A percentile compares a stretch with the other conserved stretches of the same genome.
These are phyloP conservation scores for Solanum clarkiae DNA, from an alignment of 257 asterid genomes.

Conservation along the genomic window DNA sequence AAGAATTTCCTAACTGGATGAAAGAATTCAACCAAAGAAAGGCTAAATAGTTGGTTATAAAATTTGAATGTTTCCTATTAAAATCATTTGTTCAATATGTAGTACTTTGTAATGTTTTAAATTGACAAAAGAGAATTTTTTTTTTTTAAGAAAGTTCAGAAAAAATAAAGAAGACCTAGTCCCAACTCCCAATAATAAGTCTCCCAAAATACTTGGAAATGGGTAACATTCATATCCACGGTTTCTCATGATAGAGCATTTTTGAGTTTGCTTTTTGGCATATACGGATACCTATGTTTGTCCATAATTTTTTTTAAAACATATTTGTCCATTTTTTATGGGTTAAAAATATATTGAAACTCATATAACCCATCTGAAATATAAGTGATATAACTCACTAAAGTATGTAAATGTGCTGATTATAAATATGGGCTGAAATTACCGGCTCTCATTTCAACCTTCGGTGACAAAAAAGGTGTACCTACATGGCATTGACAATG, in stretches of 20 bases:
- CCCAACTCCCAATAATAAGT: neutral
- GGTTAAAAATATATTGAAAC: neutral
- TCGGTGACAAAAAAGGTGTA: neutral
- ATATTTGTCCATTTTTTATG: neutral
- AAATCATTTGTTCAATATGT: neutral
- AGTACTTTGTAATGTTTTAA: neutral
- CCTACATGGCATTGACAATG: neutral
- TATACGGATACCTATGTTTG: neutral
- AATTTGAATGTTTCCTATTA: neutral
- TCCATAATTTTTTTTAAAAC: neutral
- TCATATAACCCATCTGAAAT: neutral
- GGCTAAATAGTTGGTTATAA: neutral
- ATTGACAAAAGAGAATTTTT: neutral
- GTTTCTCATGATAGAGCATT: neutral
- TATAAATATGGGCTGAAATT: neutral
- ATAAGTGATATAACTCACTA: neutral
- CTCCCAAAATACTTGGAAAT: neutral
- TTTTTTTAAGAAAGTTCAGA: neutral
- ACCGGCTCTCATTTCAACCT: neutral
- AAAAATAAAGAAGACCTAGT: neutral
- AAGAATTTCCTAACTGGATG: neutral
- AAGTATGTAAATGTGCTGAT: neutral
- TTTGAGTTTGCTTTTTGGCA: neutral
- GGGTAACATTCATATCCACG: neutral
- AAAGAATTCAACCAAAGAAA: neutral